Base-by-base conservation (phyloP, 148 eudicot species). In the Vaccinium corymbosum region DNA sequence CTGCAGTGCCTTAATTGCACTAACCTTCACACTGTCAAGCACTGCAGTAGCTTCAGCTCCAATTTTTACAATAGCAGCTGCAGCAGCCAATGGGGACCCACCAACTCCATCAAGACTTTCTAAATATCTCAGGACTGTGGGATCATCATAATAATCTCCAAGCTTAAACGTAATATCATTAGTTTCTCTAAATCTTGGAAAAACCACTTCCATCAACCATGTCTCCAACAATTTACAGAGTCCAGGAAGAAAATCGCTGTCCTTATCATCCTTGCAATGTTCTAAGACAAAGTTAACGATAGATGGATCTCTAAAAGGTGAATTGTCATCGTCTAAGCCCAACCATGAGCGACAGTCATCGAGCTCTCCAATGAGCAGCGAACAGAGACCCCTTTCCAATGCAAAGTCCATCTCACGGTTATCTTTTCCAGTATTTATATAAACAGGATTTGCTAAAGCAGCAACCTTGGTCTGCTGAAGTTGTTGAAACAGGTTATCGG, bases 111-210 rank as follows among this genome's bases (percentile, higher is more conserved):
- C 99, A 32, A 93, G 83, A 80, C 93, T 89, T 84, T 97, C 98
- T 82, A 97, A 91, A 76, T 94, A 95, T 86, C 93, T 92, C 86
- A 97, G 87, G 62, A 97, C 99, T 61, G 84, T 87, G 55, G 99
- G 98, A 85, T 97, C 99, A 88, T 97, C 99, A 82, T 97, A 97
- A 90, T 95, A 97, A 89, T 97, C 99, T 57, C 97, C 93, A 76
- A 97, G 96, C 90, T 87, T 94, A 82, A 95, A 94, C 32, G 81
- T 89, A 72, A 92, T 80, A 79, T 86, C 93, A 75, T 89, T 88
- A 16, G 94, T 94, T 90, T 97, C 99, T 87, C 99, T 94, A 84
- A 97, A 97, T 83, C 94, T 94, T 27, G 96, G 90, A 84, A 97
- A 95, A 78, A 97, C 98, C 82, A 95, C 99, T 84, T 95, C 98